phyloP scores from a whole-genome alignment of 208 protist species.

The Trichomonas tenax region DNA sequence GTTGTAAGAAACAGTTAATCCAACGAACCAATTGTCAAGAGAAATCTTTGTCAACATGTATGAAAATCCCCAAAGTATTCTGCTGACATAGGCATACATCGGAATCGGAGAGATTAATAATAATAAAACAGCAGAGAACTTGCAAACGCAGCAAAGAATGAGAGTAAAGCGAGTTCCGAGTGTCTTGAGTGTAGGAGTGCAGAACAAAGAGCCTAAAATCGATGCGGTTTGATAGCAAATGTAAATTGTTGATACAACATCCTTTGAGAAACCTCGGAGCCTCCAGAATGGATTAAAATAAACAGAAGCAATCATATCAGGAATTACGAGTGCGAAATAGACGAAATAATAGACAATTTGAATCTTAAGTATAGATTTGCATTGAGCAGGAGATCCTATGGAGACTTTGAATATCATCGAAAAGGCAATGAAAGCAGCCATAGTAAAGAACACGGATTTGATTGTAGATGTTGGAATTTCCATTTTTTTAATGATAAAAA shows the following conservation, averaged over 20 bases:
- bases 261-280: background rate
- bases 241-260: background rate
- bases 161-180: background rate
- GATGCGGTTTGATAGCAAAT: background rate
- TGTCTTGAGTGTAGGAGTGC: background rate
- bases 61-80: background rate
- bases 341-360: background rate
- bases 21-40: background rate
- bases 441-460: background rate
- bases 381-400: background rate
- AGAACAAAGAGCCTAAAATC: background rate
- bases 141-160: background rate
- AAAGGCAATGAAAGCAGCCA: background rate
- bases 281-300: background rate
- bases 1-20: background rate
- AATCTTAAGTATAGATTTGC: background rate
- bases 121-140: background rate
- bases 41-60: background rate
- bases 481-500: no score
- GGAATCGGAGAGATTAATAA: background rate
- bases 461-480: background rate
- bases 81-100: background rate
- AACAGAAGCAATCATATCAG: background rate
- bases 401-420: background rate
- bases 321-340: background rate